These are phyloP conservation scores for Cucurbita moschata DNA, from an alignment of 306 rosid species.

Conservation along the genomic window DNA sequence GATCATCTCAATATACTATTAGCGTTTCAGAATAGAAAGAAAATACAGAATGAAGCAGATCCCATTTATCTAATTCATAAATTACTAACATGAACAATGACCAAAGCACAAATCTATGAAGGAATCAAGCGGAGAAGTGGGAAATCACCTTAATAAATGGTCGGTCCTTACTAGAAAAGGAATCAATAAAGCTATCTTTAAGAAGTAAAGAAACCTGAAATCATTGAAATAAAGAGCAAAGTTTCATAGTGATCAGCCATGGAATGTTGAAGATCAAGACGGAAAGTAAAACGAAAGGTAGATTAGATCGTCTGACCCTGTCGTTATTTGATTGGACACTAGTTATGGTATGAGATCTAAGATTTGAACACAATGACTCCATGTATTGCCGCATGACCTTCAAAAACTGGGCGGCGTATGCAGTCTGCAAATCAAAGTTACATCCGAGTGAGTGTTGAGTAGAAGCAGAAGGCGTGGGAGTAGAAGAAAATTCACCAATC, in stretches of 20 bases:
- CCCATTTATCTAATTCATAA: not conserved
- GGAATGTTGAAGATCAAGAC: not conserved
- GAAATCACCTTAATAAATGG: conserved; percentile 72
- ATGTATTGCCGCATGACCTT: conserved; percentile 42
- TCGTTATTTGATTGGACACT: conserved; percentile 72
- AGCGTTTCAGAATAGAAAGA: not conserved
- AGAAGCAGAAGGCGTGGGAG: not conserved
- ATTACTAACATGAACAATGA: not conserved
- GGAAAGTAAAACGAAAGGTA: conserved; percentile 4
- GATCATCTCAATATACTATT: too few species aligned
- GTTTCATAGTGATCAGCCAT: not conserved
- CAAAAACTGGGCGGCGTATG: conserved; percentile 54
- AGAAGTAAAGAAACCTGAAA: conserved; percentile 95
- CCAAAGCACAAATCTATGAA: not conserved
- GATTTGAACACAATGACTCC: conserved; percentile 75
- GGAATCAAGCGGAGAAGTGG: not conserved
- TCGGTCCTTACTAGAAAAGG: conserved; percentile 67
- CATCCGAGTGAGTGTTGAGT: not conserved
- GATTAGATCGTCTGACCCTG: conserved; percentile 39
- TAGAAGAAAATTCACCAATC: conserved; percentile 8
- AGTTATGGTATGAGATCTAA: conserved; percentile 70
- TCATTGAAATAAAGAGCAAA: conserved; percentile 7
- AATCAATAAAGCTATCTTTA: conserved; percentile 82
- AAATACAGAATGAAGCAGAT: not conserved
- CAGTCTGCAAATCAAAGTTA: conserved; percentile 32